Percentiles rank a stretch among this genome's conserved stretches.
phyloP scores from a whole-genome alignment of 2,329 filamentous ascomycete genomes.

The Colletotrichum abscissum region DNA sequence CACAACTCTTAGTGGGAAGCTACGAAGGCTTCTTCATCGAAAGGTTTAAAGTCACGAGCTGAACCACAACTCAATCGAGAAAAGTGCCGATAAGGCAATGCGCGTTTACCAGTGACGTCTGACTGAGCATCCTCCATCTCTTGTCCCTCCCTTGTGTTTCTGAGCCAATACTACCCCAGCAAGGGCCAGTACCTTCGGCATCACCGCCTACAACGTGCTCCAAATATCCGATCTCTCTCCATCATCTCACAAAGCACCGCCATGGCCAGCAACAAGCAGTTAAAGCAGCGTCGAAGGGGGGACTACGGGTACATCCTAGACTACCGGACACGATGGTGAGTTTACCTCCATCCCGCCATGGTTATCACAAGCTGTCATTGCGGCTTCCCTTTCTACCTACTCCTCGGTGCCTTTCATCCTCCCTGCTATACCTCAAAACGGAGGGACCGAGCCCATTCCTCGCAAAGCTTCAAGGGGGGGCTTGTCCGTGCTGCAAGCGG shows the following conservation, averaged over 20 bases:
- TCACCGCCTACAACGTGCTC: not conserved
- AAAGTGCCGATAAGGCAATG: not conserved
- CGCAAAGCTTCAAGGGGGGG: constrained; percentile 17
- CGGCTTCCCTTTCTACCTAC: not conserved
- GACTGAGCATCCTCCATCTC: not conserved
- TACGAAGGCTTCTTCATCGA: constrained; percentile 1
- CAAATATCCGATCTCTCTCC: not conserved
- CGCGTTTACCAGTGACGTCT: not conserved
- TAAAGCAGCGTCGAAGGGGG: constrained; percentile 72
- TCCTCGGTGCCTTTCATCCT: not conserved
- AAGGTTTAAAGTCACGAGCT: constrained; percentile 11
- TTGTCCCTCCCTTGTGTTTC: not conserved
- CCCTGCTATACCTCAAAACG: not conserved
- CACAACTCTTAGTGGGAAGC: constrained; percentile 12
- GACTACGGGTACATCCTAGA: constrained; percentile 86
- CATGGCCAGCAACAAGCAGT: constrained; percentile 37
- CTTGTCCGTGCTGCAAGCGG: constrained; percentile 7
- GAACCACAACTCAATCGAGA: constrained; percentile 1
- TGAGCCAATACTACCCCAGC: not conserved
- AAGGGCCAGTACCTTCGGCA: not conserved
- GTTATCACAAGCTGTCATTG: not conserved
- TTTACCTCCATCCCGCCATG: not conserved
- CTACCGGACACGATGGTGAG: constrained; percentile 87
- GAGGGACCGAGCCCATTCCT: constrained; percentile 2
- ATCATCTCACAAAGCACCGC: constrained; percentile 2